A percentile compares a stretch with the other conserved stretches of the same genome.
Conservation (phyloP, 2,329 filamentous ascomycete genomes). For the Pyricularia grisea region DNA sequence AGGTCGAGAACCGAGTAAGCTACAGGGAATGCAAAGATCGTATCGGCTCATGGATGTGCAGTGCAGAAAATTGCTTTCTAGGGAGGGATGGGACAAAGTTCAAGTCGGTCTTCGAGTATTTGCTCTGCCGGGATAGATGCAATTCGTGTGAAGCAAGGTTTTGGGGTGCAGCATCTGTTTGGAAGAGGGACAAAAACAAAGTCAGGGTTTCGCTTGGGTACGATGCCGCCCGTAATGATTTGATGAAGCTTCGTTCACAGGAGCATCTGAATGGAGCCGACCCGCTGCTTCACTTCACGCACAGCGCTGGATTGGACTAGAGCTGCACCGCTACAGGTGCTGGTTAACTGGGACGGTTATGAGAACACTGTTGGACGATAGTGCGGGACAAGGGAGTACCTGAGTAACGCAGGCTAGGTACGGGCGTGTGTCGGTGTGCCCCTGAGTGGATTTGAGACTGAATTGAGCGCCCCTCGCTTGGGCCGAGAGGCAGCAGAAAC, state of each 20-base stretch:
- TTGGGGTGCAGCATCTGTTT: background rate
- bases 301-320: background rate
- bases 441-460: background rate
- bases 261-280: background rate
- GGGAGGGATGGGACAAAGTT: background rate
- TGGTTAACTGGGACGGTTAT: background rate
- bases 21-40: background rate
- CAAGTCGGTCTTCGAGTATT: background rate
- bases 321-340: background rate
- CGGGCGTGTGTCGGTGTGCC: background rate
- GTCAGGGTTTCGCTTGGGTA: background rate
- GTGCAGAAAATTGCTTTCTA: background rate
- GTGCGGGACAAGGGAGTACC: constrained; percentile 1
- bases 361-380: background rate
- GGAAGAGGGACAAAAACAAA: background rate
- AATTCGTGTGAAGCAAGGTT: background rate
- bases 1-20: constrained; percentile 1
- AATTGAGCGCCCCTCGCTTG: background rate
- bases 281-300: background rate
- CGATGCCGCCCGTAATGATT: background rate
- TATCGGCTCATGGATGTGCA: background rate
- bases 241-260: background rate
- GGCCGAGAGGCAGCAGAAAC: background rate
- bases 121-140: background rate
- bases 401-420: background rate